Evolutionary conservation across 2,329 filamentous ascomycete genomes (phyloP).

Genomic region (Chrysoporthe puriensis): DNA sequence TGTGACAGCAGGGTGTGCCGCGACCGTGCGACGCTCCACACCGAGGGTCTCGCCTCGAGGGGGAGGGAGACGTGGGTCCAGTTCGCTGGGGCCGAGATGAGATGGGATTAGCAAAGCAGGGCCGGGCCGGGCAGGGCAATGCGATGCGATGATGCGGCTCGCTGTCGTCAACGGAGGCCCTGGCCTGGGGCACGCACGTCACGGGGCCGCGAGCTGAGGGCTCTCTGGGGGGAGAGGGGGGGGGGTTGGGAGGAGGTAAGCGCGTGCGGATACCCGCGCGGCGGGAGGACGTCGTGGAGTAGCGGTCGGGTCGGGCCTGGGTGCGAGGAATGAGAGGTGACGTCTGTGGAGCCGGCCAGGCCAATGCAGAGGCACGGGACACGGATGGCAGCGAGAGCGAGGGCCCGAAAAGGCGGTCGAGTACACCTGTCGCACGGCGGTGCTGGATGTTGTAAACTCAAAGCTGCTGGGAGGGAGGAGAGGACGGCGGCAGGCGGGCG

Average conservation of each 20-base stretch:
- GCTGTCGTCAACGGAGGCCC: background rate
- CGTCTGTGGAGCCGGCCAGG: background rate
- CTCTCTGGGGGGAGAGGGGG: background rate
- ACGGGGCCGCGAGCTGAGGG: background rate
- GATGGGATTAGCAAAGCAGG: background rate
- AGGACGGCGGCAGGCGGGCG: background rate
- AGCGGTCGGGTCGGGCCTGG: background rate
- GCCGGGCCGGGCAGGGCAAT: background rate
- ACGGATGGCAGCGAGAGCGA: background rate
- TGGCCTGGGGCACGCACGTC: background rate
- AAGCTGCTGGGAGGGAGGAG: too few species aligned
- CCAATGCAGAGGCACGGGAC: background rate
- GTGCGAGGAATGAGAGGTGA: background rate
- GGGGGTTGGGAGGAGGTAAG: background rate
- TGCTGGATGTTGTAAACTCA: background rate
- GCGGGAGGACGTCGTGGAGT: background rate
- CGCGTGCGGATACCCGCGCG: background rate
- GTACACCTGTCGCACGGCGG: background rate
- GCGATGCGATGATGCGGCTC: background rate
- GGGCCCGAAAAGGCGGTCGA: too few species aligned
- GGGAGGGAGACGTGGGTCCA: constrained; percentile 9
- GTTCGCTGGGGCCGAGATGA: constrained; percentile 15
- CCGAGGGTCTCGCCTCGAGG: constrained; percentile 7
- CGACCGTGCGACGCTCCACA: constrained; percentile 7
- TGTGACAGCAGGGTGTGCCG: background rate